Base-by-base conservation (phyloP, 352 stramenopile species). In the Phytopythium kandeliae region DNA sequence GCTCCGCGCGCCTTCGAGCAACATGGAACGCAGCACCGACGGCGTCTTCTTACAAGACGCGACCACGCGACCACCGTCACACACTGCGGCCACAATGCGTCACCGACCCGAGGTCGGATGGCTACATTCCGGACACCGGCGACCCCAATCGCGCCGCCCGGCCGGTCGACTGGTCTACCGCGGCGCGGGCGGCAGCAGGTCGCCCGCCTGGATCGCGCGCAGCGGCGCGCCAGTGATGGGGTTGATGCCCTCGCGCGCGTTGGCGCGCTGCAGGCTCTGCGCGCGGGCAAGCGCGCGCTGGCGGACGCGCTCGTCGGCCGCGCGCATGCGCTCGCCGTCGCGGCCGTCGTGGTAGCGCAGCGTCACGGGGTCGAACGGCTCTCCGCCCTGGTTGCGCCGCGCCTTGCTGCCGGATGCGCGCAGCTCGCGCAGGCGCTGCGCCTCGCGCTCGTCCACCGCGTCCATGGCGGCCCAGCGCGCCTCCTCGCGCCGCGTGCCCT, bases 381-480 rank as follows among this genome's bases (percentile, higher is more conserved):
- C 80, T 12, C 78, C 81, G 36, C 79, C 73, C 50, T 93, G 86
- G 69, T 97, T 97, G 48, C 85, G 89, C 55, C 77, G 65, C 36
- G 80, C 81, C 66, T 96, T 96, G 41, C 62, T 70, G n/a, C 86
- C 89, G 0, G 71, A 67, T 8, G 83, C 62, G 21, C 84, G 72
- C 15, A 92, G 57, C 17, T 53, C 48, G 9, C 80, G 58, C 67
- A 66, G 87, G 16, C 76, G 81, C 52, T 86, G 60, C 48, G 93
- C 85, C 54, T 96, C 87, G 30, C 78, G 58, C 0, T 65, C 71
- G 3, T 73, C 65, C 4, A 69, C 63, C 13, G 54, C 59, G 48
- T 96, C 82, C 78, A 96, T 95, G 24, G 72, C 65, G 22, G 84
- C 86, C 89, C 89, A 97, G 12, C 89, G 85, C 49, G 75, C 60